Percentiles rank a stretch among this genome's conserved stretches.
These are phyloP conservation scores for Ochetophila trinervis DNA, from an alignment of 306 rosid genomes.

Conservation along the genomic window DNA sequence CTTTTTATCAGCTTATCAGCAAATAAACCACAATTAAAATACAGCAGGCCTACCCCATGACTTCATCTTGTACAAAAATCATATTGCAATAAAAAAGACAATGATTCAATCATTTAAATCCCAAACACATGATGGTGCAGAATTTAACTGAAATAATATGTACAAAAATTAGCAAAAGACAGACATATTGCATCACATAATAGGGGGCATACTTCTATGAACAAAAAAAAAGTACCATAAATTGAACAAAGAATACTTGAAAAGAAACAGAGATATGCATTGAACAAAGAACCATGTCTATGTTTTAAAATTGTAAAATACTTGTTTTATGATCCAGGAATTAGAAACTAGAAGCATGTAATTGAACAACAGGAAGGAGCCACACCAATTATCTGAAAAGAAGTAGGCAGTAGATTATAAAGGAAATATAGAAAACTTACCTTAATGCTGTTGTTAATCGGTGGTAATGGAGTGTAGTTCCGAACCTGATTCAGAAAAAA, in stretches of 20 bases:
- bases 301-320: neutral
- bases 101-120: neutral
- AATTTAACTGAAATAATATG: neutral
- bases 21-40: neutral
- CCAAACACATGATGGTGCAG: neutral
- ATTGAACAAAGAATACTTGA: too few species aligned
- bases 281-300: neutral
- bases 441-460: constrained; percentile 1
- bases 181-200: too few species aligned
- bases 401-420: neutral
- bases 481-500: neutral
- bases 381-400: neutral
- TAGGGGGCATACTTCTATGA: too few species aligned
- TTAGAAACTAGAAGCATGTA: too few species aligned
- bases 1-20: neutral
- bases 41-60: neutral
- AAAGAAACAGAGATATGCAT: neutral
- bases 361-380: too few species aligned
- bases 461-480: neutral
- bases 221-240: too few species aligned
- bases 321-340: too few species aligned
- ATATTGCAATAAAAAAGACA: neutral
- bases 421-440: neutral
- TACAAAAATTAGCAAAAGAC: too few species aligned
- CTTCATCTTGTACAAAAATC: neutral